Conservation (phyloP, 2,329 filamentous ascomycete species). For the Xylariaceae sp. region DNA sequence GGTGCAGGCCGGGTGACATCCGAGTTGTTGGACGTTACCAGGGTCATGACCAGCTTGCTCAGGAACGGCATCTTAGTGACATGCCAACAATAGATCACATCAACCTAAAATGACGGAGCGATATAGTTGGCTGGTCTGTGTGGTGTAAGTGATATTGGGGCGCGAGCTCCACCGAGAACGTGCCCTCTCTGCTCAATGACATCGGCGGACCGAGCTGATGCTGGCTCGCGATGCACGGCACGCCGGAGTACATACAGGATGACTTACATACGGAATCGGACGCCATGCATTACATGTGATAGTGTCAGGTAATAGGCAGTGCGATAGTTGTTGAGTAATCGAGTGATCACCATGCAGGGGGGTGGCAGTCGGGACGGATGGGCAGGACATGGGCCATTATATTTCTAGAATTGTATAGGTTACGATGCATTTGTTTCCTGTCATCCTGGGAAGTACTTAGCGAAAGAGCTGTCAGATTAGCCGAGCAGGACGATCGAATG, state of each 20-base stretch:
- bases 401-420: not conserved
- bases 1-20: not conserved
- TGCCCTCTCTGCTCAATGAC: not conserved
- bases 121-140: not conserved
- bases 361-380: not conserved
- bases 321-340: not conserved
- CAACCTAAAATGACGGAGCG: not conserved
- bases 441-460: not conserved
- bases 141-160: not conserved
- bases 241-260: not conserved
- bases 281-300: not conserved
- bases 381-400: not conserved
- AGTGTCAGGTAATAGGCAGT: not conserved
- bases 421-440: not conserved
- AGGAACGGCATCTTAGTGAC: not conserved
- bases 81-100: not conserved
- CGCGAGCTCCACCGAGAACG: not conserved
- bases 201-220: not conserved
- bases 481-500: not conserved
- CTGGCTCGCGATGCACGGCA: not conserved
- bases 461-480: not conserved
- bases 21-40: not conserved
- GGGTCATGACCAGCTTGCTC: not conserved
- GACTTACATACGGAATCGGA: not conserved
- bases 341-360: not conserved